Base-by-base conservation (phyloP, 495 filamentous ascomycete genomes). In the Neurospora cerealis region DNA sequence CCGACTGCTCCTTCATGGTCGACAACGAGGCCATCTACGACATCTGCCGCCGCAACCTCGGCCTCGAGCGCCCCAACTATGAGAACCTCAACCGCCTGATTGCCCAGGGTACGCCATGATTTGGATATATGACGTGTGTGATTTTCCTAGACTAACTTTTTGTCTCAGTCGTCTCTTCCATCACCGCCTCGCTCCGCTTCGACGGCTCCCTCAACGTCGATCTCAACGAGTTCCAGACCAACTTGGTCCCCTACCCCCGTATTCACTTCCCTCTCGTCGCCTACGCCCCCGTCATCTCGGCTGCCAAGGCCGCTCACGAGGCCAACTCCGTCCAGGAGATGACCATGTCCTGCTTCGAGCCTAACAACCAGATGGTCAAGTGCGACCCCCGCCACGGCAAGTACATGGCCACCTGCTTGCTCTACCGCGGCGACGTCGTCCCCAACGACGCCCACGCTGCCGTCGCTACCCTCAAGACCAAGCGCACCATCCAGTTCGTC, bases 1-100 rank as follows among this genome's bases (percentile, higher is more conserved):
- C 95, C 74, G 96, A 99, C 88, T 99, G 96, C 88, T 95, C 92
- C 77, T 99, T 99, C 90, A 94, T 99, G 91, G 96, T 99, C 76
- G 96, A 99, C 85, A 99, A 99, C 83, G 96, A 99, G 87, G 96
- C 96, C 78, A 97, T 99, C 85, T 99, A 98, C 85, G 96, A 98
- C 83, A 98, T 99, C 84, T 99, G 96, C 90, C 91, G 94, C 80
- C 90, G 95, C 80, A 98, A 98, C 87, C 88, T 99, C 73, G 95
- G 94, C 77, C 94, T 99, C 77, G 93, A 97, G 87, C 92, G 96
- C 71, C 96, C 96, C 78, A 94, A 94, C 86, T 97, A 95, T 83
- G 96, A 97, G 86, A 97, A 98, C 89, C 89, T 99, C 73, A 99
- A 99, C 89, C 93, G 96, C 77, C 86, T 99, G 81, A 97, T 99